These are phyloP conservation scores for Neodidymelliopsis sp. DNA, from an alignment of 2,329 filamentous ascomycete species.

Conservation along the genomic window DNA sequence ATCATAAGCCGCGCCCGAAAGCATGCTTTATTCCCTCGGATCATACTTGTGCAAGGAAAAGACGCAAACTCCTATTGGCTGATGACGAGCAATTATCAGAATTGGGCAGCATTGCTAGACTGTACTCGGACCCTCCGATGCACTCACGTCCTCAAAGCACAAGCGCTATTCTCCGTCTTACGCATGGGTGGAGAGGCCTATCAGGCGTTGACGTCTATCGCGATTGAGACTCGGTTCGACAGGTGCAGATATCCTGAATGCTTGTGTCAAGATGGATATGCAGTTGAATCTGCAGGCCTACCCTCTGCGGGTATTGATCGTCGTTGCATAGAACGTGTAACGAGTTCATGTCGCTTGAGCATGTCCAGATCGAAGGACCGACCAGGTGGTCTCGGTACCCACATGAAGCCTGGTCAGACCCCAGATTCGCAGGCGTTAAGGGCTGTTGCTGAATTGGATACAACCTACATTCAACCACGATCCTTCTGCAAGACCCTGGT, in stretches of 20 bases:
- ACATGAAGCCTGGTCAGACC: too few species aligned
- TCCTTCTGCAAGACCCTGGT: too few species aligned
- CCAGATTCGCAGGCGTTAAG: not conserved
- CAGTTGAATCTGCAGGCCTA: too few species aligned
- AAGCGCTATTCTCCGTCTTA: slow-evolving; percentile 7
- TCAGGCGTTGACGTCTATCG: slow-evolving; percentile 9
- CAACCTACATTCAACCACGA: too few species aligned
- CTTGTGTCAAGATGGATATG: too few species aligned
- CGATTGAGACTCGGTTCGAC: not conserved
- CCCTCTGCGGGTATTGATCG: not conserved
- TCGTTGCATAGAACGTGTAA: slow-evolving; percentile 12
- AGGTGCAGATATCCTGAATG: not conserved
- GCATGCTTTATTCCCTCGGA: slow-evolving; percentile 6
- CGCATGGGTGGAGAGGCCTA: not conserved
- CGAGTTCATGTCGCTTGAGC: slow-evolving; percentile 1
- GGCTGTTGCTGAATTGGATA: too few species aligned
- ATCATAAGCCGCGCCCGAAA: slow-evolving; percentile 23
- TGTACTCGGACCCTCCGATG: slow-evolving; percentile 2
- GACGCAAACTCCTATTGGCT: not conserved
- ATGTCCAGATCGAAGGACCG: not conserved
- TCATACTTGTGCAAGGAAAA: not conserved
- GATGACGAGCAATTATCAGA: not conserved
- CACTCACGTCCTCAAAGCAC: not conserved
- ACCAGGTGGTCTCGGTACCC: too few species aligned
- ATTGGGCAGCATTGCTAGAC: slow-evolving; percentile 3